phyloP scores from a whole-genome alignment of 2,329 filamentous ascomycete genomes.

The Daldinia sp. region DNA sequence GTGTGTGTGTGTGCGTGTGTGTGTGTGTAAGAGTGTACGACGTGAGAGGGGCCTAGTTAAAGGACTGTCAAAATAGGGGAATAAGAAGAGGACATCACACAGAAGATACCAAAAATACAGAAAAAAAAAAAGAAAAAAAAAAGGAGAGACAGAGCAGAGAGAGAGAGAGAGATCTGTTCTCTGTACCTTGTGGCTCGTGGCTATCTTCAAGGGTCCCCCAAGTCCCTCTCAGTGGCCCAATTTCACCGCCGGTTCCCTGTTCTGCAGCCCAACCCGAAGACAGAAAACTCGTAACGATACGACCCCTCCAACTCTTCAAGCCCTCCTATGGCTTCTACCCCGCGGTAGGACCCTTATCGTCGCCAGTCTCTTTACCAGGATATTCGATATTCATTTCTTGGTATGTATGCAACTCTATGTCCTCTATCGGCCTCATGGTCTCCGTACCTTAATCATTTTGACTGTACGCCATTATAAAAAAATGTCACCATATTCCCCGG shows the following conservation, averaged over 20 bases:
- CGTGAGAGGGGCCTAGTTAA: no score
- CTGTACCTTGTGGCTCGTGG: conserved; percentile 39
- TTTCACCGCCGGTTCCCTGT: conserved; percentile 42
- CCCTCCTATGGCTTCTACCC: conserved; percentile 63
- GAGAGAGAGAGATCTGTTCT: background rate
- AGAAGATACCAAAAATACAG: no score
- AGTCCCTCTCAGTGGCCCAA: conserved; percentile 42
- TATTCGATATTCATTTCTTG: conserved; percentile 44
- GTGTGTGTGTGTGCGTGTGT: background rate
- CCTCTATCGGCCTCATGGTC: conserved; percentile 32
- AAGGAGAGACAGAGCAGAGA: background rate
- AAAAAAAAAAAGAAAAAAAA: background rate
- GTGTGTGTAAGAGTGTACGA: background rate
- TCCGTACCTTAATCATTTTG: conserved; percentile 27
- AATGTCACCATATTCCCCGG: conserved; percentile 15
- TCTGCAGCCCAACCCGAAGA: conserved; percentile 46
- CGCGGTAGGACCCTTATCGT: conserved; percentile 62
- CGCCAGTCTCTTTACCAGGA: conserved; percentile 76
- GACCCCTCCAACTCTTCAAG: conserved; percentile 8
- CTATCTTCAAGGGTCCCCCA: conserved; percentile 25
- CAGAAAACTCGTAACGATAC: conserved; percentile 12
- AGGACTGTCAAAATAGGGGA: conserved; percentile 9
- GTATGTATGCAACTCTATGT: conserved; percentile 24
- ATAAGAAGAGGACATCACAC: no score
- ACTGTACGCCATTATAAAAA: conserved; percentile 34